phyloP scores from a whole-genome alignment of 257 asterid genomes.

The Jasminum sambac region DNA sequence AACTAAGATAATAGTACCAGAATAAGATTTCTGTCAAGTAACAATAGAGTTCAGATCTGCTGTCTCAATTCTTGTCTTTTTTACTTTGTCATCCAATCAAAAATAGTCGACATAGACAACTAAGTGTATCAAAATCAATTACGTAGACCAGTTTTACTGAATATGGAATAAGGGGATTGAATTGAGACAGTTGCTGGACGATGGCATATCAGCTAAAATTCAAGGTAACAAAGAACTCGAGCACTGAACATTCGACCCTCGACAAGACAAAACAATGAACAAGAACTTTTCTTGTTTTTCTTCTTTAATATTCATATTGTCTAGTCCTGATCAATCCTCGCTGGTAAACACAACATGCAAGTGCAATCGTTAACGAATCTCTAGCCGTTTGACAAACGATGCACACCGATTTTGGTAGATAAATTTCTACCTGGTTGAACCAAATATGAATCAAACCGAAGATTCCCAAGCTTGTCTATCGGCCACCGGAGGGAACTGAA shows the following conservation, averaged over 20 bases:
- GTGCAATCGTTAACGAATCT: slow-evolving; percentile 8
- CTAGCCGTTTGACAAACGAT: background rate
- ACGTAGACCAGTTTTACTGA: too few relatives aligned
- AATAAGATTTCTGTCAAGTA: too few relatives aligned
- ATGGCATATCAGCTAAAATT: too few relatives aligned
- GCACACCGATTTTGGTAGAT: background rate
- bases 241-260: slow-evolving; percentile 7
- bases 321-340: background rate
- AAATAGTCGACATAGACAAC: too few relatives aligned
- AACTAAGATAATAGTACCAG: too few relatives aligned
- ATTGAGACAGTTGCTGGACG: too few relatives aligned
- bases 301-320: background rate
- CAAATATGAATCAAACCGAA: background rate
- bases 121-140: too few relatives aligned
- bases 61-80: too few relatives aligned
- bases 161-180: too few relatives aligned
- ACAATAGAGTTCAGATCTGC: too few relatives aligned
- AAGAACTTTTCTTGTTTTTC: background rate
- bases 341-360: background rate
- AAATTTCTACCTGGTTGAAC: slow-evolving; percentile 26
- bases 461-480: background rate
- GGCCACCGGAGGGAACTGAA: background rate
- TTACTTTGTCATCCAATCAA: too few relatives aligned
- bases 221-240: background rate
- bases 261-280: background rate